Evolutionary conservation across 2,329 filamentous ascomycete species (phyloP), one percentile per base, ranked within the genome.

Genomic region (Apiospora malaysiana): DNA sequence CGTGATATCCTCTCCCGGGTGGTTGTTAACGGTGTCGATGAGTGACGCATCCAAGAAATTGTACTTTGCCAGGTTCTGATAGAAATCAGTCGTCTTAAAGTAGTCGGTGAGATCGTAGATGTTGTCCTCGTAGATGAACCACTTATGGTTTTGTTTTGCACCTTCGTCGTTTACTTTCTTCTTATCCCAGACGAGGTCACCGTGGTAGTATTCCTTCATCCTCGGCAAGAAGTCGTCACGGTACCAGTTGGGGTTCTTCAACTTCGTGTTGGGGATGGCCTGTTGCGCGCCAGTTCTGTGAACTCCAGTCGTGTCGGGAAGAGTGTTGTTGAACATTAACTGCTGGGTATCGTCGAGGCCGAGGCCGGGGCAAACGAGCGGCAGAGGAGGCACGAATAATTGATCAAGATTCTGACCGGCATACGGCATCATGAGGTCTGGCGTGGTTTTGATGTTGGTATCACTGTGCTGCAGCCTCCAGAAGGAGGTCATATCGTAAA

Each of bases 101-200:
- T 99, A 99, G 80, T 98, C 90, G 0, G 94, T 97, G 69, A 99
- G 82, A 79, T 99, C 97, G 79, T 96, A 98, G 25, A 99, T 86
- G 68, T 87, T 88, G 69, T 91, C 86, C 42, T 94, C 86, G 72
- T 97, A 89, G 70, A 93, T 92, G 73, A 93, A 92, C 94, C 96
- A 98, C 78, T 89, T 88, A 75, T 93, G 91, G 69, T 90, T 86
- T 21, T 91, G 82, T 45, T 92, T 83, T 40, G 89, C 79, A 25
- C 94, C 96, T 73, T 97, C 86, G 0, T 81, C 83, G 71, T 87
- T 82, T 72, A 99, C 84, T 1, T 83, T 85, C 1, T 82, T 80
- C 65, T 82, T 85, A 56, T 90, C 87, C 84, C 88, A 93, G 1
- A 98, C 96, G 0, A 98, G 84, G 47, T 95, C 88, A 63, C 96